Percentiles rank a stretch among this genome's conserved stretches.
These are phyloP conservation scores for Panaeolus cyanescens DNA, from an alignment of 768 basidiomycete species.

Conservation along the genomic window DNA sequence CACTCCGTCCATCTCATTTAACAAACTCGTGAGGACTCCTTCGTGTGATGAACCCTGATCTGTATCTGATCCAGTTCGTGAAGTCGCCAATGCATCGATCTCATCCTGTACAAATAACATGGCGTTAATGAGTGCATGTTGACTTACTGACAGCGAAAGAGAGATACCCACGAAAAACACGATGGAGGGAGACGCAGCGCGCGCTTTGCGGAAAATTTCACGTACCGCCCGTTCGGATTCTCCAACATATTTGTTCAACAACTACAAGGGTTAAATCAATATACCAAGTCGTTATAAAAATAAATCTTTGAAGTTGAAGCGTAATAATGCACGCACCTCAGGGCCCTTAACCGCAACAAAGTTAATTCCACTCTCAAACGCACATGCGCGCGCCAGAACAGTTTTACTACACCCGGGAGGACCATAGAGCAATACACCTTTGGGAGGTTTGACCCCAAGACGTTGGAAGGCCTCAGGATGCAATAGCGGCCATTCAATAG, in stretches of 20 bases:
- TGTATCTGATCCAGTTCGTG: conserved; percentile 63
- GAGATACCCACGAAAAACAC: conserved; percentile 83
- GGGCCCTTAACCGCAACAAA: conserved; percentile 98
- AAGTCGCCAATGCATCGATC: conserved; percentile 89
- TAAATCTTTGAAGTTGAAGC: not conserved
- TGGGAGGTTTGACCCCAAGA: conserved; percentile 85
- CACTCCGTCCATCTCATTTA: conserved; percentile 99
- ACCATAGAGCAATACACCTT: conserved; percentile 90
- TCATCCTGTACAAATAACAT: conserved; percentile 70
- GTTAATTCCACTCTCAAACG: conserved; percentile 92
- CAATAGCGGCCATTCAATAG: conserved; percentile 92
- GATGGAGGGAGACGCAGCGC: conserved; percentile 92
- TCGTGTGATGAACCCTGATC: conserved; percentile 66
- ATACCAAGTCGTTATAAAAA: not conserved
- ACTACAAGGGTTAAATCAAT: conserved; percentile 44
- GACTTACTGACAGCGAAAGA: not conserved
- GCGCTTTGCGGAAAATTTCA: conserved; percentile 94
- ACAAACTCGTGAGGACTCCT: conserved; percentile 87
- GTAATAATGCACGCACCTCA: conserved; percentile 58
- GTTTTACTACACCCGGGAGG: conserved; percentile 99
- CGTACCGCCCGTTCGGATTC: conserved; percentile 95
- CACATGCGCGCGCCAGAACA: conserved; percentile 87
- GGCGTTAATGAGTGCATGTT: not conserved
- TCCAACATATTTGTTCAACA: conserved; percentile 95
- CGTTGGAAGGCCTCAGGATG: conserved; percentile 87